These are phyloP conservation scores for Thalassiosira exigua DNA, from an alignment of 352 stramenopile species.

Conservation along the genomic window DNA sequence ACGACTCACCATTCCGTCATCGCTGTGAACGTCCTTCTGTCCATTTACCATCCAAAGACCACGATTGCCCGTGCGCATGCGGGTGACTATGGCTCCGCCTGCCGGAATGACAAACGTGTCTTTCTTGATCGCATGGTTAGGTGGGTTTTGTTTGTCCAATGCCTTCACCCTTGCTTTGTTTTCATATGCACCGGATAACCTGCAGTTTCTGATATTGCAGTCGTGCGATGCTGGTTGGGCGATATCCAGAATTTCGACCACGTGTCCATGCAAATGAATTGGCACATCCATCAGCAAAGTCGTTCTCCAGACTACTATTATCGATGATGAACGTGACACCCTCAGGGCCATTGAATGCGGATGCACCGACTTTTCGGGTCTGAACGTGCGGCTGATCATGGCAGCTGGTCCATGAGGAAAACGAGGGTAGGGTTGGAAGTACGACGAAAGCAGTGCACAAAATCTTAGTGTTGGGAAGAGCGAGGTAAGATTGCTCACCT, in stretches of 20 bases:
- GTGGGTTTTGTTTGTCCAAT: constrained; percentile 14
- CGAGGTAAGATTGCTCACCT: constrained; percentile 4
- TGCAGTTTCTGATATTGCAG: constrained; percentile 1
- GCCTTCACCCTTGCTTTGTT: constrained; percentile 1
- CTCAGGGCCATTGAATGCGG: constrained; percentile 18
- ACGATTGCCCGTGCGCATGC: constrained; percentile 13
- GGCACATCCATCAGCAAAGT: constrained; percentile 35
- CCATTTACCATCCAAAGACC: constrained; percentile 33
- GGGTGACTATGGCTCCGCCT: constrained; percentile 28
- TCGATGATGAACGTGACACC: constrained; percentile 8
- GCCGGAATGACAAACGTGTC: constrained; percentile 44
- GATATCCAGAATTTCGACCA: constrained; percentile 26
- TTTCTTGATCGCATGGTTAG: neutral
- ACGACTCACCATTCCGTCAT: constrained; percentile 45
- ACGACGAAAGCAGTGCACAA: too few relatives aligned
- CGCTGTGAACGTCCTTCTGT: constrained; percentile 27
- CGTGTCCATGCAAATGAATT: constrained; percentile 27
- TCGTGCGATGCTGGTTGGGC: neutral
- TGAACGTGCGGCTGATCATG: constrained; percentile 7
- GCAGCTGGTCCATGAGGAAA: neutral
- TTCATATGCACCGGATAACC: constrained; percentile 7
- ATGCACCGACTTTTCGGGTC: constrained; percentile 11
- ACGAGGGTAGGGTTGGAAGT: neutral
- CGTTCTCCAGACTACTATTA: constrained; percentile 28
- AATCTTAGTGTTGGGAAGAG: too few relatives aligned